Percentiles rank a stretch among this genome's conserved stretches.
Evolutionary conservation across 768 basidiomycete genomes (phyloP).

Genomic region (Tubosaeta brunneosetosa): DNA sequence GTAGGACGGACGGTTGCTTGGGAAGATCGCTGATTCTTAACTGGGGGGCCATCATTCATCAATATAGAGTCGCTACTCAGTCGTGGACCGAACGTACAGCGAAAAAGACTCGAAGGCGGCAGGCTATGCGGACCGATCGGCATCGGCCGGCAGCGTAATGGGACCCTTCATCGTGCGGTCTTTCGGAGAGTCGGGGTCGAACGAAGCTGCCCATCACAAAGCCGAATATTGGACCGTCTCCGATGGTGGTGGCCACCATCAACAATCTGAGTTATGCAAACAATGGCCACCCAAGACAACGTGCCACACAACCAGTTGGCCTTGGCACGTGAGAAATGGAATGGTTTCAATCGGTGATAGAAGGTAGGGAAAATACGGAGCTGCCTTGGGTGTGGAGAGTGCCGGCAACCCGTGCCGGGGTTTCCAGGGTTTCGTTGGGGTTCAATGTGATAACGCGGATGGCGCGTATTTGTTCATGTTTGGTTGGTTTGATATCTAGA

Average conservation of each 20-base stretch:
- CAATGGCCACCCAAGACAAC: neutral
- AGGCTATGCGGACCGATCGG: constrained; percentile 18
- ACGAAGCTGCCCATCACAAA: neutral
- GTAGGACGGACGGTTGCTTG: neutral
- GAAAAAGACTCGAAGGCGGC: constrained; percentile 21
- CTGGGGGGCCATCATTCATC: neutral
- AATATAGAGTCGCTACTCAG: neutral
- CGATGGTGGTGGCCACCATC: neutral
- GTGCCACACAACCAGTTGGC: neutral
- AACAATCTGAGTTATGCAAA: too few relatives aligned
- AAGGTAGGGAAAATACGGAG: constrained; percentile 21
- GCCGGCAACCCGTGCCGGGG: constrained; percentile 22
- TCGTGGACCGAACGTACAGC: constrained; percentile 10
- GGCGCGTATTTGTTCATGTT: constrained; percentile 23
- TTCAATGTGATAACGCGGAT: constrained; percentile 18
- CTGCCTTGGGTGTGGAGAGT: neutral
- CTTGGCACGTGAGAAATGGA: neutral
- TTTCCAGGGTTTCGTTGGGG: constrained; percentile 22
- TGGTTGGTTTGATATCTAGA: constrained; percentile 23
- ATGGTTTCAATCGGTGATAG: neutral
- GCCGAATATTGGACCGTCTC: neutral
- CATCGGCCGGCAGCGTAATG: constrained; percentile 10
- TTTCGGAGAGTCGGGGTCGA: neutral
- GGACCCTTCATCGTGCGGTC: constrained; percentile 1
- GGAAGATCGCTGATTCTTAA: neutral